Percentiles rank a stretch among this genome's conserved stretches.
Conservation (phyloP, 2,329 filamentous ascomycete species). For the Curvularia hawaiiensis region DNA sequence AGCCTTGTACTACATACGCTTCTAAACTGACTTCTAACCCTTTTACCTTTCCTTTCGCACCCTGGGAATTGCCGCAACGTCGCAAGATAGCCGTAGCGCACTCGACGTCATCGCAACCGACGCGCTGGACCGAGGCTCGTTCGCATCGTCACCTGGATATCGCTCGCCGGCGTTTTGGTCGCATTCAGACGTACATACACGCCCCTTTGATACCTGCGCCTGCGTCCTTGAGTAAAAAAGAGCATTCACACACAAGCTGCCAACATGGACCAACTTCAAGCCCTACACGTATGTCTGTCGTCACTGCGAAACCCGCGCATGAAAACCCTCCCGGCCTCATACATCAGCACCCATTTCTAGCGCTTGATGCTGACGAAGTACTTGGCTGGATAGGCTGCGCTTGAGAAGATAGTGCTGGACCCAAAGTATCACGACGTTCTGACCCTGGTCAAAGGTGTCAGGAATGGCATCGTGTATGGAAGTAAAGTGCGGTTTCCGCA, state of each 20-base stretch:
- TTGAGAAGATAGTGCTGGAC: constrained; percentile 80
- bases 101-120: constrained; percentile 23
- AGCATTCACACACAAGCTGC: constrained; percentile 2
- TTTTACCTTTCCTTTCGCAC: neutral
- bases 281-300: constrained; percentile 34
- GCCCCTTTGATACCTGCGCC: neutral
- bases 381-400: constrained; percentile 59
- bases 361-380: constrained; percentile 9
- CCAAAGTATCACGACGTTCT: constrained; percentile 85
- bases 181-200: constrained; percentile 1
- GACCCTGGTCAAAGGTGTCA: constrained; percentile 85
- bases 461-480: constrained; percentile 97
- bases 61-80: neutral
- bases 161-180: constrained; percentile 9
- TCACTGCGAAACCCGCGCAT: neutral
- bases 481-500: constrained; percentile 98
- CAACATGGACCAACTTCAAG: constrained; percentile 42
- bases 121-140: constrained; percentile 34
- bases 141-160: constrained; percentile 3
- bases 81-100: constrained; percentile 9
- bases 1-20: constrained; percentile 15
- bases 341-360: neutral
- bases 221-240: neutral
- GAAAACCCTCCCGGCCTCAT: neutral
- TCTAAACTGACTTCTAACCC: neutral